Evolutionary conservation across 1,284 basidiomycete species (phyloP).

Genomic region (Peniophora sp.): DNA sequence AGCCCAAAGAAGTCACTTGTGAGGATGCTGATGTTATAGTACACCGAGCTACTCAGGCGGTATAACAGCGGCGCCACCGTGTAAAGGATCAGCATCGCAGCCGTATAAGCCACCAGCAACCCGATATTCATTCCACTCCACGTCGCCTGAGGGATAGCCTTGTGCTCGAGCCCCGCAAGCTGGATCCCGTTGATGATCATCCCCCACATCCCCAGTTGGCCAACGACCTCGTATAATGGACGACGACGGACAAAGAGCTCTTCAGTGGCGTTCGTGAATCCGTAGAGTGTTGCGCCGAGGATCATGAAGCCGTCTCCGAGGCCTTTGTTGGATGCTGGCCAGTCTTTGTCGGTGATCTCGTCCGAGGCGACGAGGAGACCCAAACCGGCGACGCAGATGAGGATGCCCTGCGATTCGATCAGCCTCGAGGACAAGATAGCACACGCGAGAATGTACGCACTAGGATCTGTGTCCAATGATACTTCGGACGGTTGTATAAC

Average conservation of each 20-base stretch:
- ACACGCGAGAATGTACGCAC: constrained; percentile 38
- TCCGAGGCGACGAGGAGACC: constrained; percentile 73
- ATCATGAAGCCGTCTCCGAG: constrained; percentile 87
- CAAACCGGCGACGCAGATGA: constrained; percentile 69
- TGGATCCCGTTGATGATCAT: constrained; percentile 73
- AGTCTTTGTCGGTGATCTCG: constrained; percentile 63
- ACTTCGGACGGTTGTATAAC: constrained; percentile 72
- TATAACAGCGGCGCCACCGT: constrained; percentile 81
- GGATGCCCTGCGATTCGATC: constrained; percentile 43
- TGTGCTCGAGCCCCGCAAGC: constrained; percentile 68
- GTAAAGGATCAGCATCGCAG: constrained; percentile 77
- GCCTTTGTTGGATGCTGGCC: constrained; percentile 52
- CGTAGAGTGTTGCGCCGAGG: constrained; percentile 76
- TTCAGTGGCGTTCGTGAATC: constrained; percentile 81
- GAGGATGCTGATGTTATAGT: constrained; percentile 76
- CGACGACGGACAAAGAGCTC: constrained; percentile 76
- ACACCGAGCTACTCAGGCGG: constrained; percentile 74
- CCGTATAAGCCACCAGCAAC: constrained; percentile 66
- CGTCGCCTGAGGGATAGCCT: constrained; percentile 49
- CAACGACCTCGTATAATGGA: constrained; percentile 81
- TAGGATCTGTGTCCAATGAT: constrained; percentile 76
- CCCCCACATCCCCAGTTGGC: constrained; percentile 80
- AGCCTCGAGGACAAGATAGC: neutral
- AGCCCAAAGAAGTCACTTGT: constrained; percentile 83
- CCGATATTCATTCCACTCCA: constrained; percentile 73